These are phyloP conservation scores for Eragrostis curvula DNA, from an alignment of 176 grass and related monocot species.

Conservation along the genomic window DNA sequence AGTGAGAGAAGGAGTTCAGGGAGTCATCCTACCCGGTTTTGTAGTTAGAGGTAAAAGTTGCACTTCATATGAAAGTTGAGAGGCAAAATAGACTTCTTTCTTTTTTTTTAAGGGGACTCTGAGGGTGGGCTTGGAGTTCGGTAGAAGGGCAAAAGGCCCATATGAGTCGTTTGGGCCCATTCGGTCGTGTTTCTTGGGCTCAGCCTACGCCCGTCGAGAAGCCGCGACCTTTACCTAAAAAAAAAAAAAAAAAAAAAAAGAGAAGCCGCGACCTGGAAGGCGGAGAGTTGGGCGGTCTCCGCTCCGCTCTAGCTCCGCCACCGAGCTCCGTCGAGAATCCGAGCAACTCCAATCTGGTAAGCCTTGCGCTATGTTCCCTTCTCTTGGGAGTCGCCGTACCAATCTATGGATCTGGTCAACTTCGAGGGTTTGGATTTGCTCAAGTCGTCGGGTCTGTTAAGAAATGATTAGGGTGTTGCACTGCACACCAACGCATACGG, in stretches of 20 bases:
- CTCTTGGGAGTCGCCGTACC: neutral
- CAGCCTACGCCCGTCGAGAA: neutral
- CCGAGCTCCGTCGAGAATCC: slow-evolving; percentile 7
- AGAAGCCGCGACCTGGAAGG: neutral
- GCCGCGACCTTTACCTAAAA: neutral
- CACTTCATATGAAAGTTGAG: too few species aligned
- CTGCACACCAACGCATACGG: too few species aligned
- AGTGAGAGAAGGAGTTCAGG: too few species aligned
- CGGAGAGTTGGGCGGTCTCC: neutral
- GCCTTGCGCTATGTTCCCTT: neutral
- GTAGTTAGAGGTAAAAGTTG: too few species aligned
- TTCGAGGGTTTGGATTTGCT: slow-evolving; percentile 8
- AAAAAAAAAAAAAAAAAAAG: too few species aligned
- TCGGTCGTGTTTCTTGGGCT: slow-evolving; percentile 1
- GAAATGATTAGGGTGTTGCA: neutral
- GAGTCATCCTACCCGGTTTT: too few species aligned
- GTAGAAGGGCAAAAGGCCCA: neutral
- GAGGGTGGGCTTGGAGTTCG: too few species aligned
- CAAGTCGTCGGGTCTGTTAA: neutral
- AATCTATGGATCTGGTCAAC: slow-evolving; percentile 33
- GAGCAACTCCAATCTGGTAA: slow-evolving; percentile 17
- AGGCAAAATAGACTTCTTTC: too few species aligned
- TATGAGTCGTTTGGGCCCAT: neutral
- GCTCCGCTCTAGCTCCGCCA: neutral
- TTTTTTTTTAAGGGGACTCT: too few species aligned